A percentile compares a stretch with the other conserved stretches of the same genome.
These are phyloP conservation scores for Candida glucosophila DNA, from an alignment of 1,139 yeast species.

Conservation along the genomic window DNA sequence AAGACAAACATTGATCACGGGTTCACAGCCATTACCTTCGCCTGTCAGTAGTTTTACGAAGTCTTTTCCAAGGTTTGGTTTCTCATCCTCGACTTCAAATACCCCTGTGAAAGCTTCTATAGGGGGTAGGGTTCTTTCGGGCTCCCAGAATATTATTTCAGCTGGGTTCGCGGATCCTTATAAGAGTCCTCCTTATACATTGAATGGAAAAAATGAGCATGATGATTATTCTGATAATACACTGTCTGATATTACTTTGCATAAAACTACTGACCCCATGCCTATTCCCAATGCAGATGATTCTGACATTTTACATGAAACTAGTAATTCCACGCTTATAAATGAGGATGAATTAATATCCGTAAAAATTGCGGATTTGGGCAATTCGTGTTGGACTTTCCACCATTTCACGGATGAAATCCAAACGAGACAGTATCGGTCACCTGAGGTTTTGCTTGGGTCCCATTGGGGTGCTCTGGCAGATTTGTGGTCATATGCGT, in stretches of 20 bases:
- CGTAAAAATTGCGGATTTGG: constrained; percentile 43
- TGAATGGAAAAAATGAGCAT: constrained; percentile 14
- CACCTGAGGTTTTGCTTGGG: constrained; percentile 40
- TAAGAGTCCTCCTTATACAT: constrained; percentile 1
- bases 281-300: constrained; percentile 10
- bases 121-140: too few relatives aligned
- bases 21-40: constrained; percentile 79
- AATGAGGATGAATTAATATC: constrained; percentile 41
- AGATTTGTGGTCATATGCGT: constrained; percentile 43
- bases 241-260: constrained; percentile 36
- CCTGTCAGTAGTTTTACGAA: constrained; percentile 48
- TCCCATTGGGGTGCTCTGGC: constrained; percentile 45
- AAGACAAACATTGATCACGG: constrained; percentile 72
- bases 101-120: constrained; percentile 17
- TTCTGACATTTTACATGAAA: constrained; percentile 27
- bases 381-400: constrained; percentile 42
- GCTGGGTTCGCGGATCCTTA: neutral
- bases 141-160: too few relatives aligned
- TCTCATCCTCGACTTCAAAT: constrained; percentile 32
- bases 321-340: constrained; percentile 16
- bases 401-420: constrained; percentile 45
- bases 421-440: constrained; percentile 41
- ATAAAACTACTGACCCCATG: constrained; percentile 18
- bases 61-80: constrained; percentile 30
- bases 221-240: constrained; percentile 37